A percentile compares a stretch with the other conserved stretches of the same genome.
These are phyloP conservation scores for Tetraselmis striata DNA, from an alignment of 139 green algal genomes.

Conservation along the genomic window DNA sequence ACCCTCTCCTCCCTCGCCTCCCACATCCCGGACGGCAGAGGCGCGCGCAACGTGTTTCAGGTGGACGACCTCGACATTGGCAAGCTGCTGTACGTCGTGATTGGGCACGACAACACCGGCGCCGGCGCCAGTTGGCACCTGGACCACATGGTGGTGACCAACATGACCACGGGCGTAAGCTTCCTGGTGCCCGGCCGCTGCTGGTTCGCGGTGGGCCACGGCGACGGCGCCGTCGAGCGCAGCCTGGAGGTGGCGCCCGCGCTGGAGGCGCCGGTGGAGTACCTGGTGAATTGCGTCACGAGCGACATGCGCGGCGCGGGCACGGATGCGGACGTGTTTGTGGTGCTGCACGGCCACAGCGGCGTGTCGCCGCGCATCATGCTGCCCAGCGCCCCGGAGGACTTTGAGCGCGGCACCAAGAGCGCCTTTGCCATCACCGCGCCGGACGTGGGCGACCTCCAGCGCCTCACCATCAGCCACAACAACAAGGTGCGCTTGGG, in stretches of 20 bases:
- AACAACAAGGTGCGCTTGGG: constrained; percentile 43
- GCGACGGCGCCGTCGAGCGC: constrained; percentile 33
- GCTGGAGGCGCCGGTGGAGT: constrained; percentile 4
- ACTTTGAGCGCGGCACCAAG: constrained; percentile 48
- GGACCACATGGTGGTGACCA: constrained; percentile 38
- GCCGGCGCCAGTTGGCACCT: constrained; percentile 43
- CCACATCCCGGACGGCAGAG: too few relatives aligned
- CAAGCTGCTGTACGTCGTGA: constrained; percentile 31
- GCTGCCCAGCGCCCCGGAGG: constrained; percentile 43
- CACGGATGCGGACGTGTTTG: constrained; percentile 38
- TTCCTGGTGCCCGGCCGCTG: constrained; percentile 37
- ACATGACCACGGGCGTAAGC: constrained; percentile 28
- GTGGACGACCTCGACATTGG: constrained; percentile 46
- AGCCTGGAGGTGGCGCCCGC: constrained; percentile 20
- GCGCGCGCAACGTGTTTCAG: constrained; percentile 24
- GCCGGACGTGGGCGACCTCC: constrained; percentile 42
- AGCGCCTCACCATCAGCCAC: constrained; percentile 51
- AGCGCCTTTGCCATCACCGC: constrained; percentile 43
- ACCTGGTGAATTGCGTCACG: constrained; percentile 38
- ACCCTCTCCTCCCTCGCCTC: too few relatives aligned
- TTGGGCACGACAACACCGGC: constrained; percentile 51
- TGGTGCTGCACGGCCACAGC: constrained; percentile 41
- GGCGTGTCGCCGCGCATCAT: constrained; percentile 30
- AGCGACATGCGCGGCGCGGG: constrained; percentile 36
- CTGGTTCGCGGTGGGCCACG: constrained; percentile 4